A percentile compares a stretch with the other conserved stretches of the same genome.
Evolutionary conservation across 164 flowering plant genomes (phyloP).

Genomic region (Dillenia turbinata): DNA sequence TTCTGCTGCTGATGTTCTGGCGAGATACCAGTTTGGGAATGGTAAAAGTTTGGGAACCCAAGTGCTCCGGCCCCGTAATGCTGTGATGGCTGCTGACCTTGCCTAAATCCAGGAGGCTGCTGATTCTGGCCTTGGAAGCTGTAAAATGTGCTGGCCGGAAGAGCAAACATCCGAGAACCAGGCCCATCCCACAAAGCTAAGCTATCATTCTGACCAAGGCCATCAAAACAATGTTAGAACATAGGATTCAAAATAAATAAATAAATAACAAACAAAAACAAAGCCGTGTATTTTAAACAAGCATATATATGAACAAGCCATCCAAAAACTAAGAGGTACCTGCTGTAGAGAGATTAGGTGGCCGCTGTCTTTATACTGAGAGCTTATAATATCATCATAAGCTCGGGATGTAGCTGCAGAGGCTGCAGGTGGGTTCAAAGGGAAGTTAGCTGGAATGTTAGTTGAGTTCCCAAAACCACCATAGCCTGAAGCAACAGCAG

Average conservation of each 20-base stretch:
- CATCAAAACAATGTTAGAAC: not conserved
- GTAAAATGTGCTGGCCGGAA: conserved; percentile 72
- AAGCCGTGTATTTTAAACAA: not conserved
- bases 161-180: conserved; percentile 68
- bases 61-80: conserved; percentile 56
- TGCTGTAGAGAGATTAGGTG: conserved; percentile 76
- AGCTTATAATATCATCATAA: conserved; percentile 70
- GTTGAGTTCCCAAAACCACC: conserved; percentile 74
- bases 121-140: conserved; percentile 70
- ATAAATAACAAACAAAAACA: not conserved
- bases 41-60: conserved; percentile 79
- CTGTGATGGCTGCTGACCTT: conserved; percentile 80
- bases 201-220: conserved; percentile 52
- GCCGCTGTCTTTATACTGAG: conserved; percentile 80
- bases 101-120: conserved; percentile 63
- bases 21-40: conserved; percentile 64
- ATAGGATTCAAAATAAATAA: not conserved
- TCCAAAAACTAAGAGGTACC: conserved; percentile 26
- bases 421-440: conserved; percentile 58
- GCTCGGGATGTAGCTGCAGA: conserved; percentile 56
- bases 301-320: not conserved
- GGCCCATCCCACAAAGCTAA: conserved; percentile 73
- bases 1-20: conserved; percentile 81
- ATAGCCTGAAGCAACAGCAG: conserved; percentile 71
- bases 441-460: conserved; percentile 57